Base-by-base conservation (phyloP, 1,284 basidiomycete species). In the Apiotrichum mycotoxinovorans region DNA sequence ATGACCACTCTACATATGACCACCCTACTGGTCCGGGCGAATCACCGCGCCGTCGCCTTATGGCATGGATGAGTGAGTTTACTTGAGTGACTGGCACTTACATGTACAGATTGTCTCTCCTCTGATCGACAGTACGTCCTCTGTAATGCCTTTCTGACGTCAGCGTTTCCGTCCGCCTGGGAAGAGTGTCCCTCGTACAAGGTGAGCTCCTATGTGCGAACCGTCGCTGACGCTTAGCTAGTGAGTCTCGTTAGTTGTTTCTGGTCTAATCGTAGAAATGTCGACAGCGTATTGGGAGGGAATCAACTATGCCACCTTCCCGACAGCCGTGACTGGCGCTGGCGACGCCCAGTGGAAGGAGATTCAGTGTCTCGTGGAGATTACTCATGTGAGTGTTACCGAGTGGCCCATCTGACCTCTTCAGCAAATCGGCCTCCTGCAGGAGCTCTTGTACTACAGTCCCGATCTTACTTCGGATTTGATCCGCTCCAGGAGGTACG, bases 91-190 rank as follows among this genome's bases (percentile, higher is more conserved):
- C 15, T 27, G 0, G 56, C 40, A 61, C 30, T 8, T 20, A n/a
- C n/a, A 30, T 12, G 33, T 2, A 8, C 33, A 65, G 63, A 60
- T 43, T 65, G 63, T 27, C 52, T 62, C 10, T 55, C 63, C 3
- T 60, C 63, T 1, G 63, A 65, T 38, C 55, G 63, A 30, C 63
- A 65, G n/a, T n/a, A n/a, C n/a, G n/a, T n/a, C n/a, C n/a, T n/a
- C n/a, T n/a, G n/a, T n/a, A n/a, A n/a, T n/a, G n/a, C n/a, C n/a
- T n/a, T n/a, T n/a, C n/a, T n/a, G n/a, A n/a, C n/a, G n/a, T n/a
- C n/a, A n/a, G n/a, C 33, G 63, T 61, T 1, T 65, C 63, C 0
- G 63, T 65, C 37, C 52, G 63, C 10, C 47, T 65, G 17, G 59
- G 57, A 2, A 47, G 63, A 15, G 63, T 51, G 2, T 62, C 63